Conservation (phyloP, 192 early-diverging fungal species). For the Coemansia sp. region DNA sequence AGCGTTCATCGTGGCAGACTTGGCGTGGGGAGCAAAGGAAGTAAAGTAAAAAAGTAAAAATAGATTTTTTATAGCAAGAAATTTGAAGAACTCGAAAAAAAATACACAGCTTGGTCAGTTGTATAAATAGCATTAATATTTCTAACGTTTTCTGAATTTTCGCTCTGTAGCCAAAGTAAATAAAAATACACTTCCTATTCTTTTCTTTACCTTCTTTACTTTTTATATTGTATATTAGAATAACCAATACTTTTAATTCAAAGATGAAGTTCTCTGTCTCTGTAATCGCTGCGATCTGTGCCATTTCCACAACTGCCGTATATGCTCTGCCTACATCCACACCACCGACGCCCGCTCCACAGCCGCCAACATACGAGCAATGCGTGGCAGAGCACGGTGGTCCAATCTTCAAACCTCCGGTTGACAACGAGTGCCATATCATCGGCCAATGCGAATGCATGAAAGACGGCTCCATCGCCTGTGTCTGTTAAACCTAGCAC, state of each 20-base stretch:
- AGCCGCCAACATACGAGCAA: conserved; percentile 22
- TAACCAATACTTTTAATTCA: not conserved
- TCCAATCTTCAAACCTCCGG: conserved; percentile 36
- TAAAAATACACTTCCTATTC: too few relatives aligned
- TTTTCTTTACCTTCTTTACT: not conserved
- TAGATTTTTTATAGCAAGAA: not conserved
- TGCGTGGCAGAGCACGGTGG: conserved; percentile 45
- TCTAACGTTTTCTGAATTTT: not conserved
- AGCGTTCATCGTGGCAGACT: not conserved
- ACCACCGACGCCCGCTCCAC: not conserved
- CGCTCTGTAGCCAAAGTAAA: too few relatives aligned
- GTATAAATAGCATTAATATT: not conserved
- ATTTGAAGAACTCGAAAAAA: not conserved
- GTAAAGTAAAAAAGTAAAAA: not conserved
- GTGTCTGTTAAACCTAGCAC: conserved; percentile 52
- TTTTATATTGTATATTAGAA: not conserved
- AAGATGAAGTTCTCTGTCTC: conserved; percentile 18
- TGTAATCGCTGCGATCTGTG: conserved; percentile 5
- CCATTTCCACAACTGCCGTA: conserved; percentile 10
- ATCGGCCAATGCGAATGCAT: conserved; percentile 40
- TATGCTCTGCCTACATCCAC: conserved; percentile 12
- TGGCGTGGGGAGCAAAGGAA: not conserved
- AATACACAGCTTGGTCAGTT: not conserved
- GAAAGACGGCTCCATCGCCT: conserved; percentile 31
- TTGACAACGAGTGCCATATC: conserved; percentile 40